phyloP scores from a whole-genome alignment of 1,284 basidiomycete genomes.

The Sporisorium reilianum region DNA sequence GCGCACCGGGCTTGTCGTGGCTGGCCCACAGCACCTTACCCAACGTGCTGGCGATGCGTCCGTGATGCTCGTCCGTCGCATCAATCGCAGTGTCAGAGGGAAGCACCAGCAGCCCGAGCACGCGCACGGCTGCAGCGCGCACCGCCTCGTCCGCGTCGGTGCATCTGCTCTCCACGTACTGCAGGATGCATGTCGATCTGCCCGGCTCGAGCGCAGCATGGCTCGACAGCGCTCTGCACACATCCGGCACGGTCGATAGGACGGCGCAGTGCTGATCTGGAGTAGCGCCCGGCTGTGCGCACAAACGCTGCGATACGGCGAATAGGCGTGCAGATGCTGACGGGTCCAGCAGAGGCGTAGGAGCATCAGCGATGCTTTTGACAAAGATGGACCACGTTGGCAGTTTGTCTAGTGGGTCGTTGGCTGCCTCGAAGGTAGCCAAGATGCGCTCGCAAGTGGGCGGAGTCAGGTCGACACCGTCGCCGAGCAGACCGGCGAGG shows the following conservation, averaged over 20 bases:
- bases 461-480: neutral
- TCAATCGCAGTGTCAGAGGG: slow-evolving; percentile 5
- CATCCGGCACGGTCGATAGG: slow-evolving; percentile 16
- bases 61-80: neutral
- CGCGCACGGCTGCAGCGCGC: slow-evolving; percentile 38
- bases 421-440: neutral
- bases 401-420: neutral
- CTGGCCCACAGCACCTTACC: slow-evolving; percentile 14
- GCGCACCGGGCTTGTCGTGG: neutral
- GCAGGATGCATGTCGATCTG: slow-evolving; percentile 2
- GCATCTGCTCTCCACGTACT: slow-evolving; percentile 17
- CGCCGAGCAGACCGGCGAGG: slow-evolving; percentile 1
- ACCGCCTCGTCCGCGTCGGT: slow-evolving; percentile 22
- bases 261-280: slow-evolving; percentile 15
- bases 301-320: neutral
- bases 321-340: neutral
- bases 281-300: neutral
- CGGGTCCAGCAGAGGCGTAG: neutral
- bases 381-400: slow-evolving; percentile 22
- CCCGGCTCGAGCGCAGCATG: slow-evolving; percentile 1
- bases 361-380: slow-evolving; percentile 23
- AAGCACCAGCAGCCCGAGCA: slow-evolving; percentile 38
- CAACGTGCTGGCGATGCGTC: neutral
- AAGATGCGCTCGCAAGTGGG: slow-evolving; percentile 13
- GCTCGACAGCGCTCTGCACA: slow-evolving; percentile 13